These are phyloP conservation scores for Euphorbia lathyris DNA, from an alignment of 345 rosid species.

Conservation along the genomic window DNA sequence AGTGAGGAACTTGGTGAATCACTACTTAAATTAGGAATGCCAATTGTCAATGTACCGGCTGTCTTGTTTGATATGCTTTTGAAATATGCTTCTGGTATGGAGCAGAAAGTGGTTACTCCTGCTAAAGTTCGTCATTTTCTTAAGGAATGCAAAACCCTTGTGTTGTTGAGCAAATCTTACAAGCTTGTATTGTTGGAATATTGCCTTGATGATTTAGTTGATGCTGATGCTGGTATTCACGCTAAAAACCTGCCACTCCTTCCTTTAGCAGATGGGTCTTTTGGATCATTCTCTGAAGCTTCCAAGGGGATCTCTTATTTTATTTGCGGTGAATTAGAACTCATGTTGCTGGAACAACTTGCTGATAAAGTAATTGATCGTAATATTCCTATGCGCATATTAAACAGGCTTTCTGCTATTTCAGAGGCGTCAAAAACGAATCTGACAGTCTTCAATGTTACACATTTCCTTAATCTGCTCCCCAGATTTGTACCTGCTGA, in stretches of 20 bases:
- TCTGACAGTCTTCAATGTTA: conserved; percentile 48
- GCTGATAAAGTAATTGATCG: conserved; percentile 67
- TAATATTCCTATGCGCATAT: conserved; percentile 51
- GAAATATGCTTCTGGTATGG: conserved; percentile 53
- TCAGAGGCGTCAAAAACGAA: conserved; percentile 65
- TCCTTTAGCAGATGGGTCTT: conserved; percentile 83
- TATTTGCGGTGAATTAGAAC: conserved; percentile 73
- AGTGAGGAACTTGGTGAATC: conserved; percentile 77
- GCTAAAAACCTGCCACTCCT: conserved; percentile 59
- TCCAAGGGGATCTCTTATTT: conserved; percentile 53
- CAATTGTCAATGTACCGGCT: conserved; percentile 71
- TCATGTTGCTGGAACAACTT: conserved; percentile 59
- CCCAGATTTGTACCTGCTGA: conserved; percentile 79
- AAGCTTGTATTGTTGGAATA: conserved; percentile 84
- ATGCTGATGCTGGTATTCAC: conserved; percentile 61
- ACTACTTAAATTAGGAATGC: conserved; percentile 72
- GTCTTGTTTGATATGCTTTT: conserved; percentile 65
- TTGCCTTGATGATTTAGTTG: conserved; percentile 88
- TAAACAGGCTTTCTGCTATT: conserved; percentile 63
- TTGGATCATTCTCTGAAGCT: conserved; percentile 59
- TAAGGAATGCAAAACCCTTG: conserved; percentile 49
- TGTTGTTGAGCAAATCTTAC: conserved; percentile 46
- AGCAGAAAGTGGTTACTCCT: conserved; percentile 87
- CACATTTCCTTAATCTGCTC: conserved; percentile 56
- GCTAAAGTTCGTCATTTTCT: conserved; percentile 67